Evolutionary conservation across 768 basidiomycete species (phyloP), one percentile per base, ranked within the genome.

Genomic region (Tylopilus subfusipes): DNA sequence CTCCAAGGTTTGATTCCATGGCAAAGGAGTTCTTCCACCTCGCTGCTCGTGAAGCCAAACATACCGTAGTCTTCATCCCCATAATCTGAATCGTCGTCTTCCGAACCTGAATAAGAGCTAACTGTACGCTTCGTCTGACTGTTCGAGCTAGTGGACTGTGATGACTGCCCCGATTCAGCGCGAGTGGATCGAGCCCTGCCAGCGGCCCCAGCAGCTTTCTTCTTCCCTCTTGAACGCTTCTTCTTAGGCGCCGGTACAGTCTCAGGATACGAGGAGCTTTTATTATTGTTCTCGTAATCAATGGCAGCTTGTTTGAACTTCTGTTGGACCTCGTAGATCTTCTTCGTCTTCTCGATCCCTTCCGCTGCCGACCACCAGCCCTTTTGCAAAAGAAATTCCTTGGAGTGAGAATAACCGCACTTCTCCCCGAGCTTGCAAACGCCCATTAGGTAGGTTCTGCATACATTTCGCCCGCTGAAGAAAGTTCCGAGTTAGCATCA

Each of bases 331-430:
- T 43, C 38, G 29, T 47, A 40, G 2, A 52, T 36, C 4, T 18
- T 31, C 38, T 45, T 53, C 16, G 25, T 42, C 18, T 33, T 55
- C 4, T 18, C 13, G 12, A 53, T 22, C 12, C 24, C 52, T 25
- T 54, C 47, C 11, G 52, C 12, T 4, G 47, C 54, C 18, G 52
- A 47, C 79, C 78, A 82, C 79, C 80, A 81, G 0, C 79, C 75
- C n/a, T 57, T 64, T 40, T 63, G 40, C 4, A 75, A 75, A 5
- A 83, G 72, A 48, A 74, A 76, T 4, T 65, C 64, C 52, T 70
- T 75, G 21, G 74, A 70, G 59, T 83, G 81, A 4, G 75, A 72
- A 57, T 82, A 83, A 4, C 70, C 69, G 53, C 81, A 82, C 34
- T 63, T 66, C 8, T 52, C 54, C 2, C 72, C 68, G 53, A 70